Conservation (phyloP, 805 yeast genomes). For the Metschnikowia amazonensis region DNA sequence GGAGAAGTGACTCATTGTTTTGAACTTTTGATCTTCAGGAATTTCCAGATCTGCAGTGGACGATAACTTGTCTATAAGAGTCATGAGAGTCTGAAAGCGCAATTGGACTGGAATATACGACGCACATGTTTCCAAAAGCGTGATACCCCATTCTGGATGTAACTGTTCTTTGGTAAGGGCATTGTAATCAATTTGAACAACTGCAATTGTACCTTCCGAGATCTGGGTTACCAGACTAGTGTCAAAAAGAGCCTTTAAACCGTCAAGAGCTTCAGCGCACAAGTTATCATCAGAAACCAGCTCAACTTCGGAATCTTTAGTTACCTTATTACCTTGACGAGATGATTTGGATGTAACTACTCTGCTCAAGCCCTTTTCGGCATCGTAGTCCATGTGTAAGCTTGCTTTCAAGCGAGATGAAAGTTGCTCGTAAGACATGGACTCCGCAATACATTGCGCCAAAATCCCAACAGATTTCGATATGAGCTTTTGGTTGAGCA, state of each 20-base stretch:
- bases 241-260: conserved; percentile 60
- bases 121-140: conserved; percentile 60
- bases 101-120: conserved; percentile 79
- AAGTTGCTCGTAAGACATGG: conserved; percentile 20
- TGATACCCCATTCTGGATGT: conserved; percentile 46
- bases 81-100: conserved; percentile 59
- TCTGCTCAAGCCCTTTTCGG: conserved; percentile 24
- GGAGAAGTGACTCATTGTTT: conserved; percentile 39
- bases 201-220: conserved; percentile 49
- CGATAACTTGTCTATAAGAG: conserved; percentile 33
- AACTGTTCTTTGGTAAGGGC: conserved; percentile 4
- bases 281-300: conserved; percentile 37
- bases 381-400: conserved; percentile 28
- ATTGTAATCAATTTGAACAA: conserved; percentile 39
- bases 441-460: conserved; percentile 29
- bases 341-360: conserved; percentile 24
- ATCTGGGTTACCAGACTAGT: conserved; percentile 62
- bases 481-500: conserved; percentile 28
- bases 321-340: conserved; percentile 15
- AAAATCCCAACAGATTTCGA: conserved; percentile 36
- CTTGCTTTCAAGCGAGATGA: conserved; percentile 23
- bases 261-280: conserved; percentile 42
- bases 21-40: conserved; percentile 13
- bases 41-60: conserved; percentile 19
- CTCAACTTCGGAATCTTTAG: conserved; percentile 32